These are phyloP conservation scores for Blastomyces parvus DNA, from an alignment of 2,329 filamentous ascomycete species.

Conservation along the genomic window DNA sequence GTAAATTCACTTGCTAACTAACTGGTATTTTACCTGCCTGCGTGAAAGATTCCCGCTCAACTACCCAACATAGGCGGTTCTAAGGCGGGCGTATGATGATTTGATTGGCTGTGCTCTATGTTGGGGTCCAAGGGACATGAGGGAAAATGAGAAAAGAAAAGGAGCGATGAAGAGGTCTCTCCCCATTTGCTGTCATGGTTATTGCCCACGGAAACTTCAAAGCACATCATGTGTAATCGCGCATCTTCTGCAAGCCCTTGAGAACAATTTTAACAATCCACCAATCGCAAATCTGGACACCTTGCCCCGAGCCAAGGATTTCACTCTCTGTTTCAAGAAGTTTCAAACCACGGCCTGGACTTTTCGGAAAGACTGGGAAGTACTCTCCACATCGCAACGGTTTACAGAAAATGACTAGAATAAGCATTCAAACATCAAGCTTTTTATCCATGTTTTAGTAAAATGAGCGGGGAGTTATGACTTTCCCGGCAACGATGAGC, in stretches of 20 bases:
- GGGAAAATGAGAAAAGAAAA: neutral
- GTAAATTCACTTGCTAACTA: neutral
- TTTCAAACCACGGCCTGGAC: neutral
- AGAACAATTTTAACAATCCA: neutral
- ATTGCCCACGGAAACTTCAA: neutral
- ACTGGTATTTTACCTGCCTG: neutral
- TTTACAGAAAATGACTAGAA: neutral
- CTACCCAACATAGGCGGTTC: neutral
- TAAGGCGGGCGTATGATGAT: no score
- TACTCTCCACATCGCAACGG: neutral
- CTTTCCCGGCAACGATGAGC: neutral
- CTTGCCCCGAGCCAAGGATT: neutral
- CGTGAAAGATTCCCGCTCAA: neutral
- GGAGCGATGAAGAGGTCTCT: neutral
- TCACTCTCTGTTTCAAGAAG: neutral
- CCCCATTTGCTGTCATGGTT: neutral
- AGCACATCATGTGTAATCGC: neutral
- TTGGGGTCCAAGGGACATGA: neutral
- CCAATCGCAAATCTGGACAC: neutral
- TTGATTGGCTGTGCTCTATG: neutral
- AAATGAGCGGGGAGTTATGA: neutral
- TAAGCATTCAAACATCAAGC: neutral
- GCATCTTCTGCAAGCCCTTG: neutral
- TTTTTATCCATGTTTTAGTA: neutral
- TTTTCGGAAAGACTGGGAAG: neutral